Evolutionary conservation across 495 filamentous ascomycete species (phyloP), one percentile per base, ranked within the genome.

Genomic region (Alectoria sarmentosa): DNA sequence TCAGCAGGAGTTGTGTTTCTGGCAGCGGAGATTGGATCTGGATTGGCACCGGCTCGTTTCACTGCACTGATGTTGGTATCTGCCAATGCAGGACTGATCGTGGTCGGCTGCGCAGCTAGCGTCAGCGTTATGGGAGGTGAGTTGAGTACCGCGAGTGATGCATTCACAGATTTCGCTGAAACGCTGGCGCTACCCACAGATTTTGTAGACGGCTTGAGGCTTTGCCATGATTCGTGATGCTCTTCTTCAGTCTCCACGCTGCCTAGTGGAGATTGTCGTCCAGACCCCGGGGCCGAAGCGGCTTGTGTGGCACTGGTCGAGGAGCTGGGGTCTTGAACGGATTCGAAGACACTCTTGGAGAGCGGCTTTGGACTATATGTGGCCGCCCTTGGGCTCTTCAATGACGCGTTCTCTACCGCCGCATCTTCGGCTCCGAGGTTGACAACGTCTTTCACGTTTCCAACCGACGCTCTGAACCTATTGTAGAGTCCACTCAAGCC

Each of bases 401-500:
- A 73, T 4, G 76, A 73, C 17, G 66, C 59, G 56, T 66, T 66
- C 66, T 83, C 78, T 8, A 71, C 67, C 41, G 55, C 56, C 14
- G 66, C 71, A 42, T 61, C 69, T 68, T 80, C 76, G 37, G 74
- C 74, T 48, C 61, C 67, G 55, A 77, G 41, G 14, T 68, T 75
- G 13, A 77, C 71, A 62, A 84, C 82, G 64, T 87, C 84, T 69
- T 86, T 89, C 59, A 82, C 84, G 42, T 80, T 89, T 2, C 86
- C 86, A 39, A 96, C 90, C 0, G 85, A 90, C 41, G 87, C 89
- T 73, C 84, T 84, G 71, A 96, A 80, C 23, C 90, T 85, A 77
- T 80, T 92, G 73, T 96, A 96, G 21, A 97, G 72, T 3, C 91
- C 91, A 71, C 88, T 95, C 39, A 97, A 73, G 1, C 92, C 90